A percentile compares a stretch with the other conserved stretches of the same genome.
These are phyloP conservation scores for Pythium rhizo-oryzae DNA, from an alignment of 352 stramenopile species.

Conservation along the genomic window DNA sequence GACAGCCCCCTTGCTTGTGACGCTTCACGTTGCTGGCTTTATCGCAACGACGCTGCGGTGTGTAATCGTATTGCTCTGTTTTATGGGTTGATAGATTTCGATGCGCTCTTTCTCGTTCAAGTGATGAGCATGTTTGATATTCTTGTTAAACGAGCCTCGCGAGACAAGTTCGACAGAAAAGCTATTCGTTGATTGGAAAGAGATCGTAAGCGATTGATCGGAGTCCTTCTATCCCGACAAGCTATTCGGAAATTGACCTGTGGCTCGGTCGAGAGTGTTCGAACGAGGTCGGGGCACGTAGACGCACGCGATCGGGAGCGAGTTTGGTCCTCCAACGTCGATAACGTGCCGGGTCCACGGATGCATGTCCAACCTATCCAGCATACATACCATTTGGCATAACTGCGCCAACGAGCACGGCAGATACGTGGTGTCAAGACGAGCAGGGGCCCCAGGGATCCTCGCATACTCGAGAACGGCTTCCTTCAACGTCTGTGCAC, in stretches of 20 bases:
- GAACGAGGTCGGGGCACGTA: slow-evolving; percentile 32
- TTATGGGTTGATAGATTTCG: no score
- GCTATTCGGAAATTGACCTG: slow-evolving; percentile 15
- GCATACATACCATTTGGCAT: slow-evolving; percentile 3
- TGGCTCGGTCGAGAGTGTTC: slow-evolving; percentile 22
- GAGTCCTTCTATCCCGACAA: background rate
- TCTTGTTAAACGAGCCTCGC: no score
- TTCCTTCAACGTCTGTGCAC: slow-evolving; percentile 26
- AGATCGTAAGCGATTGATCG: no score
- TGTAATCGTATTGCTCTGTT: no score
- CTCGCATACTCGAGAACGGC: slow-evolving; percentile 24
- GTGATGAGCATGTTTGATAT: no score
- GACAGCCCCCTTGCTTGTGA: no score
- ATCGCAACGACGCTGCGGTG: no score
- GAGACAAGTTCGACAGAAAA: no score
- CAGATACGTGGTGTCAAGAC: slow-evolving; percentile 27
- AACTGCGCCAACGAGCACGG: slow-evolving; percentile 13
- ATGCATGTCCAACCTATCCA: slow-evolving; percentile 13
- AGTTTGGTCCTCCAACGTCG: slow-evolving; percentile 17
- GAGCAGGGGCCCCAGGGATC: slow-evolving; percentile 11
- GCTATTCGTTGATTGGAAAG: no score
- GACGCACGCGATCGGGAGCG: slow-evolving; percentile 28
- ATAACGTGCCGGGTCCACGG: slow-evolving; percentile 28
- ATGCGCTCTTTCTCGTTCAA: no score
- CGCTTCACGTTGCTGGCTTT: no score